Percentiles rank a stretch among this genome's conserved stretches.
phyloP scores from a whole-genome alignment of 2,329 filamentous ascomycete species.

The Talaromyces marneffei region DNA sequence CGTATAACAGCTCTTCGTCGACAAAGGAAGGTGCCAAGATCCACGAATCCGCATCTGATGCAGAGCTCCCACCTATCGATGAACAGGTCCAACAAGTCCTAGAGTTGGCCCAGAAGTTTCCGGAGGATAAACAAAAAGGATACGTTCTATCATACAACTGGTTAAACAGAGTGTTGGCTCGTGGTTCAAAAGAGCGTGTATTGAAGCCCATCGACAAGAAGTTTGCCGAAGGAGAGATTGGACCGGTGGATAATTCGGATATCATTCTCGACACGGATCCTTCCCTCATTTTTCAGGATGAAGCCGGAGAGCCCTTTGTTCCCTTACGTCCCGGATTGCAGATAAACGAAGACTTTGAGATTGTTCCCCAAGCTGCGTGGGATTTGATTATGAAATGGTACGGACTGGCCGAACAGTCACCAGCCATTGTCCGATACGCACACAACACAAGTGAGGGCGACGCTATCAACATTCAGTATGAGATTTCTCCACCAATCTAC shows the following conservation, averaged over 20 bases:
- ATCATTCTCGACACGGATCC: constrained; percentile 59
- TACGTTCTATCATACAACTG: constrained; percentile 75
- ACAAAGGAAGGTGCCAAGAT: constrained; percentile 24
- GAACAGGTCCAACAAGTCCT: constrained; percentile 70
- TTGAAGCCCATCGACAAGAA: constrained; percentile 54
- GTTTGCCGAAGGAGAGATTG: constrained; percentile 59
- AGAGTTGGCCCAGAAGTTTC: constrained; percentile 48
- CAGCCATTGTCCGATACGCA: constrained; percentile 67
- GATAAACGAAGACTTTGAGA: constrained; percentile 64
- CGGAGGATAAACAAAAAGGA: constrained; percentile 66
- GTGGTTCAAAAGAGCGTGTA: constrained; percentile 54
- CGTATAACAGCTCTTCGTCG: constrained; percentile 27
- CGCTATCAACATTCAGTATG: constrained; percentile 67
- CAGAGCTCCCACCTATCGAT: constrained; percentile 48
- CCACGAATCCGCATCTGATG: constrained; percentile 17
- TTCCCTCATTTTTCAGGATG: constrained; percentile 38
- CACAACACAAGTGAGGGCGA: constrained; percentile 65
- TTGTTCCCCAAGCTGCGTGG: constrained; percentile 77
- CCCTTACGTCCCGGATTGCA: constrained; percentile 63
- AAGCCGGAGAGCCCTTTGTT: constrained; percentile 55
- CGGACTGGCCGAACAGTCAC: constrained; percentile 62
- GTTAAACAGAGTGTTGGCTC: constrained; percentile 66
- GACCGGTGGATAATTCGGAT: constrained; percentile 81
- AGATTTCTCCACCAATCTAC: constrained; percentile 78
- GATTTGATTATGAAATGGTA: constrained; percentile 76